phyloP scores from a whole-genome alignment of 345 rosid species.

The Corchorus capsularis region DNA sequence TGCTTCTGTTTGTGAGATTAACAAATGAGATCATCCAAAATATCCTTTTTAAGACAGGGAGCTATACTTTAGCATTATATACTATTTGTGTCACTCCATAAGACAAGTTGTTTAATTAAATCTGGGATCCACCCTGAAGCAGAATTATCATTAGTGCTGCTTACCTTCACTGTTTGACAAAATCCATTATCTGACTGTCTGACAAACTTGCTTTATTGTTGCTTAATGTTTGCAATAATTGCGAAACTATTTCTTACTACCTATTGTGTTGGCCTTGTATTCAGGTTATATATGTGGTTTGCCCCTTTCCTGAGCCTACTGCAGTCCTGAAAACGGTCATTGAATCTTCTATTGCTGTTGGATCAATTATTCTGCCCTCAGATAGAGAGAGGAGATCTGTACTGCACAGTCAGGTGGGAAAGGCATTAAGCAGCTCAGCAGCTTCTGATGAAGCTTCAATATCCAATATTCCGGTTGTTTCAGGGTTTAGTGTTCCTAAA shows the following conservation, averaged over 20 bases:
- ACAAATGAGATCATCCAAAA: neutral
- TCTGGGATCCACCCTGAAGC: neutral
- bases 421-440: constrained; percentile 80
- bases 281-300: constrained; percentile 95
- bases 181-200: neutral
- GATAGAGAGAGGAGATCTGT: constrained; percentile 74
- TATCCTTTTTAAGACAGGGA: neutral
- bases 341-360: constrained; percentile 88
- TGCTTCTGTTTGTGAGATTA: neutral
- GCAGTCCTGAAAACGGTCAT: constrained; percentile 86
- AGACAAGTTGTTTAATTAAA: constrained; percentile 3
- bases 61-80: neutral
- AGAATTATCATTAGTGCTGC: neutral
- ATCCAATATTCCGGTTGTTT: constrained; percentile 74
- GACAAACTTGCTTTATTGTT: neutral
- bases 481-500: constrained; percentile 87
- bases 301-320: constrained; percentile 96
- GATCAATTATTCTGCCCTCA: constrained; percentile 61
- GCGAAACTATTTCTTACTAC: constrained; percentile 15
- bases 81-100: neutral
- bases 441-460: constrained; percentile 88
- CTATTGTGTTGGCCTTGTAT: constrained; percentile 21
- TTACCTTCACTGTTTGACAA: neutral
- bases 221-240: constrained; percentile 17
- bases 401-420: constrained; percentile 78